Base-by-base conservation (phyloP, 192 early-diverging fungal genomes). In the Geranomyces variabilis region DNA sequence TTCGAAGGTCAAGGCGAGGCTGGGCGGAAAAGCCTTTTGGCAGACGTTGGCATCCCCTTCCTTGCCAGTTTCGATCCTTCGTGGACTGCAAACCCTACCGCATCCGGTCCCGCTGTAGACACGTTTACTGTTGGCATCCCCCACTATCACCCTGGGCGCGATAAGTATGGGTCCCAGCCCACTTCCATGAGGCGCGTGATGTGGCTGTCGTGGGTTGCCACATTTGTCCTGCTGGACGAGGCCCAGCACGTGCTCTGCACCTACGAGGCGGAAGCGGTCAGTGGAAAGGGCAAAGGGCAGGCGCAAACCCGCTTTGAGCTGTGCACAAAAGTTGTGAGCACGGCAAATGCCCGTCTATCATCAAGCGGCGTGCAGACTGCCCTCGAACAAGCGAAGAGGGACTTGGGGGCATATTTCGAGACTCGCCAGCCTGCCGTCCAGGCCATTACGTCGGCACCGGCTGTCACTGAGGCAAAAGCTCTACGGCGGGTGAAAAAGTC, bases 121-220 rank as follows among this genome's bases (percentile, higher is more conserved):
- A 6, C 31, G 21, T 53, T 51, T 15, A 73, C 46, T 19, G 26
- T 66, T 3, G 64, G 55, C 8, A 63, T 63, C 28, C 31, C 59
- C 4, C 71, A 73, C 29, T 66, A 66, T 34, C 0, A 73, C 33
- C 56, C 71, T 26, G 63, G 71, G 24, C 19, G 46, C 9, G 55
- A 73, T 51, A 73, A 73, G 43, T 73, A 73, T 29, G 70, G 62
- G 14, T 60, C 63, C 6, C 70, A 71, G 36, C 63, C 48, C 29
- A 33, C 71, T 5, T 9, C 28, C 15, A 22, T 73, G 13, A 63
- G 71, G 14, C 47, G 56, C 12, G 56, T 73, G 10, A 17, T 73
- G 15, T 29, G 66, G 17, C 44, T 73, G 10, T 41, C 71, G 15
- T 73, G 71, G 71, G 66, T 73, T 34, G 71, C 46, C n/a, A 66